Conservation (phyloP, 2,329 filamentous ascomycete species). For the Penicillium thymicola region DNA sequence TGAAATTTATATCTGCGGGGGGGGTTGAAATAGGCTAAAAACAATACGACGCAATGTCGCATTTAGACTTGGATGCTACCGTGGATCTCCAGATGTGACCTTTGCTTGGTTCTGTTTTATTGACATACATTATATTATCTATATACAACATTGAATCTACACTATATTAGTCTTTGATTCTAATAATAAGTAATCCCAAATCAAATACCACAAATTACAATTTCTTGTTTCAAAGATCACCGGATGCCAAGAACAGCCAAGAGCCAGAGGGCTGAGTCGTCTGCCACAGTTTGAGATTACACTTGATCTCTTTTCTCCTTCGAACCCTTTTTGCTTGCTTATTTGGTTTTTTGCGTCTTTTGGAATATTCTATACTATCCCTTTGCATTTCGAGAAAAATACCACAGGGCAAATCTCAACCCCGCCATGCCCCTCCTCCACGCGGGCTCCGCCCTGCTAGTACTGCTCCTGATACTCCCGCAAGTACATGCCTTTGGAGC, state of each 20-base stretch:
- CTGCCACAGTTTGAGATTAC: not conserved
- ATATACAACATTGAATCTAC: too few species aligned
- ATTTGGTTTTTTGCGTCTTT: not conserved
- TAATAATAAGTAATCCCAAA: not conserved
- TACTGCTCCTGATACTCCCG: constrained; percentile 38
- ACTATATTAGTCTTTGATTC: too few species aligned
- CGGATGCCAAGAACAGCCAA: constrained; percentile 1
- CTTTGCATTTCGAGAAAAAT: not conserved
- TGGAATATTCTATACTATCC: not conserved
- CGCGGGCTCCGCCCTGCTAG: constrained; percentile 33
- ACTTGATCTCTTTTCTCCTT: not conserved
- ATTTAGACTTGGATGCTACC: constrained; percentile 12
- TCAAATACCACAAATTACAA: not conserved
- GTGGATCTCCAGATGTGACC: constrained; percentile 18
- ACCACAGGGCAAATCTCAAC: not conserved
- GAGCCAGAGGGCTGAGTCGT: constrained; percentile 3
- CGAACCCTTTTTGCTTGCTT: not conserved
- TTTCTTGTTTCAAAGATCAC: not conserved
- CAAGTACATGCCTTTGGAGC: constrained; percentile 46
- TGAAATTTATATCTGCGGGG: constrained; percentile 9
- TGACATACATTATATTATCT: too few species aligned
- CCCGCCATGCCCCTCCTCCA: constrained; percentile 21
- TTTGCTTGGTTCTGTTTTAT: not conserved
- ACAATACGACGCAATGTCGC: not conserved
- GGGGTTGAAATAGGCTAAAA: not conserved